Evolutionary conservation across 2,329 filamentous ascomycete genomes (phyloP).

Genomic region (Calonectria pseudoreteaudii): DNA sequence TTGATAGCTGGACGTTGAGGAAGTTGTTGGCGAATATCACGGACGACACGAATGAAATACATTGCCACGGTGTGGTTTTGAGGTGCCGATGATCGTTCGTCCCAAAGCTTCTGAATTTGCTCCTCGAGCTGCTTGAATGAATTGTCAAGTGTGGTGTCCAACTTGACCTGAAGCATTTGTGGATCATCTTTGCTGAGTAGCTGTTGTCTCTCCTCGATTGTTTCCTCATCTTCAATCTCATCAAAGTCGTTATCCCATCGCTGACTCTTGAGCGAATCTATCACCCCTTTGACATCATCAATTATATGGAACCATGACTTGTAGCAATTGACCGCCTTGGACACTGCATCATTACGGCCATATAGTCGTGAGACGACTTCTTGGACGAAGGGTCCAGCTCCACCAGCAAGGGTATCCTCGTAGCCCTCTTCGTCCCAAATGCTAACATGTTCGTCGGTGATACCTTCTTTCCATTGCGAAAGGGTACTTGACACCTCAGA

Average conservation of each 20-base stretch:
- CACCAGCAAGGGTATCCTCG: conserved; percentile 73
- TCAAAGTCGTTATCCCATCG: conserved; percentile 82
- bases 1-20: conserved; percentile 64
- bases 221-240: conserved; percentile 79
- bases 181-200: conserved; percentile 81
- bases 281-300: conserved; percentile 71
- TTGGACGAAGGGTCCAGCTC: conserved; percentile 76
- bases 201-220: conserved; percentile 73
- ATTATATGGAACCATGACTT: conserved; percentile 80
- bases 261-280: conserved; percentile 74
- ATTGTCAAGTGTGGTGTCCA: conserved; percentile 66
- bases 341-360: conserved; percentile 77
- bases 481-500: conserved; percentile 73
- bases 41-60: conserved; percentile 79
- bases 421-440: conserved; percentile 77
- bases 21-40: conserved; percentile 78
- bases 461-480: conserved; percentile 67
- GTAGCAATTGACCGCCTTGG: conserved; percentile 72
- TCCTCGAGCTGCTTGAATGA: conserved; percentile 70
- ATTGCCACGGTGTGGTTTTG: conserved; percentile 66
- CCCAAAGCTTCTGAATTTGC: conserved; percentile 65
- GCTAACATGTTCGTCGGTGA: conserved; percentile 61
- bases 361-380: conserved; percentile 77
- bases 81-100: conserved; percentile 55
- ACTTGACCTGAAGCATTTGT: conserved; percentile 67